Evolutionary conservation across 2,329 filamentous ascomycete genomes (phyloP), one percentile per base, ranked within the genome.

Genomic region (Colletotrichum sublineola): DNA sequence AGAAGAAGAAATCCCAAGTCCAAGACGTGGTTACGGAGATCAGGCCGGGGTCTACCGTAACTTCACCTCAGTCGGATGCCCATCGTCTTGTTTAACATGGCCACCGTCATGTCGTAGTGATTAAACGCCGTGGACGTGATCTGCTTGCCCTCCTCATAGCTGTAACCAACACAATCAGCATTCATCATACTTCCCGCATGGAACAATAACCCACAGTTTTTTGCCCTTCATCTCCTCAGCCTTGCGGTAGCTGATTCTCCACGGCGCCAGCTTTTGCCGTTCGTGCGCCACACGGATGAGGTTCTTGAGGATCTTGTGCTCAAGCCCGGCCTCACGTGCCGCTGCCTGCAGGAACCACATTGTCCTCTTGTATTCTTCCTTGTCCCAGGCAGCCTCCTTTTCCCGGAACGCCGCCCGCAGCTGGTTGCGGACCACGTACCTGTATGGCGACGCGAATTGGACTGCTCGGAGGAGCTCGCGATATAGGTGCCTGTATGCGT

Each of bases 21-120:
- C 7, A 33, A 42, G 20, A n/a, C 9, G 24, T 8, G 12, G n/a
- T 31, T 50, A 36, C 5, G n/a, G 18, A 12, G 40, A 48, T 6
- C 24, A 60, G 20, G 7, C 12, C 8, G 50, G 24, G 14, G 18
- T 14, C 12, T 40, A 3, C 52, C n/a, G 9, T 24, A 56, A 42
- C 55, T 52, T 83, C 79, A 89, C 71, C 88, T 86, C 70, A 92
- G 79, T 77, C 91, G 93, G 53, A 94, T 78, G 1, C 88, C 88
- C 91, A 95, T 91, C 8, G 86, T 91, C 78, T 92, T 89, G 77
- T 95, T 95, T 67, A 95, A 84, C 92, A 93, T 93, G 24, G 85
- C 86, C 60, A 95, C 79, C 9, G 91, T 94, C 82, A 88, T 88
- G 66, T 94, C 88, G 78, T 93, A 94, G 76, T 92, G 88, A 58